Evolutionary conservation across 805 yeast genomes (phyloP), one percentile per base, ranked within the genome.

Genomic region (Komagataella pseudopastoris): DNA sequence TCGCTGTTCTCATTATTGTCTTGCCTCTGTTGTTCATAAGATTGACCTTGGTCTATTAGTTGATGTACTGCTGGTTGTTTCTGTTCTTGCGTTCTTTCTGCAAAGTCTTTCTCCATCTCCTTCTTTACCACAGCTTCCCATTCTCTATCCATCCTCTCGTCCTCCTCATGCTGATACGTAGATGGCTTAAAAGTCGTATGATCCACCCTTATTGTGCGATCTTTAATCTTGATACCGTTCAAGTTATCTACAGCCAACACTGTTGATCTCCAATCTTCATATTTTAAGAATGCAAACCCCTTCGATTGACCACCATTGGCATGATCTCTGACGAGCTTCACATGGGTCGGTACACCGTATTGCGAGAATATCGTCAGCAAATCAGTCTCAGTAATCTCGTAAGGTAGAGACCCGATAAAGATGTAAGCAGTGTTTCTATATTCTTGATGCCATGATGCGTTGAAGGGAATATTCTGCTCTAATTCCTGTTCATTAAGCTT

Each of bases 401-500:
- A 66, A 7, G 88, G 82, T 8, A 91, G 63, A 3, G 83, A 79
- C 0, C 95, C 91, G n/a, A 91, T 80, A 63, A 71, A 85, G 1
- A 90, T 71, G 61, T 82, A 88, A 1, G 91, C 81, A 0, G 91
- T 77, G 56, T 88, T 90, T 22, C 68, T 69, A 60, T 81, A 88
- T 56, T 90, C 96, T 54, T 79, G 74, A 63, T 91, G 98, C 98
- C 98, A 91, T 5, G 96, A 88, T 0, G 85, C 87, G 3, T 71
- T 66, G 43, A 75, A 71, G 0, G 83, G 64, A 0, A 80, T 75
- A 12, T 82, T 80, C 6, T 67, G 66, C n/a, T 74, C 75, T 16
- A 89, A 70, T 60, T 90, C 97, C 52, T 70, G 72, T 51, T 81
- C 78, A 60, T 81, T 88, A 50, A 86, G 74, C 47, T 69, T 68